These are phyloP conservation scores for Debaryomyces singareniensis DNA, from an alignment of 1,139 yeast species.

Conservation along the genomic window DNA sequence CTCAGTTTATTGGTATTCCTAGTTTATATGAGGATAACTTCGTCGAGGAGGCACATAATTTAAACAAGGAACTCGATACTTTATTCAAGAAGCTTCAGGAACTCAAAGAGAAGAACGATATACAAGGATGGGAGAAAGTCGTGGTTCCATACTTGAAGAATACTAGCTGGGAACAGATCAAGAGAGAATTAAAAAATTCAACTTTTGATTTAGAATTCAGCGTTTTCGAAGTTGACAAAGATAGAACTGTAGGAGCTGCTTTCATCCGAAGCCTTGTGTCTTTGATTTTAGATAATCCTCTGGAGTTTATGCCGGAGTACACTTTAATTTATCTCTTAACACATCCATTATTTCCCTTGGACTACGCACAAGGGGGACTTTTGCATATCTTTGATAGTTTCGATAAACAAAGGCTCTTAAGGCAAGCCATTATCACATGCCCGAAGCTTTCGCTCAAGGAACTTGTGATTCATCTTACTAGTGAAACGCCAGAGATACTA, in stretches of 20 bases:
- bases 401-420: slow-evolving; percentile 54
- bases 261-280: slow-evolving; percentile 47
- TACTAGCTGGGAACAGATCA: slow-evolving; percentile 19
- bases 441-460: slow-evolving; percentile 63
- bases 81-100: slow-evolving; percentile 17
- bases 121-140: slow-evolving; percentile 25
- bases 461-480: slow-evolving; percentile 49
- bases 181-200: slow-evolving; percentile 11
- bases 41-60: slow-evolving; percentile 13
- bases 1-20: slow-evolving; percentile 22
- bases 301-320: slow-evolving; percentile 45
- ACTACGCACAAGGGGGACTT: slow-evolving; percentile 48
- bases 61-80: slow-evolving; percentile 16
- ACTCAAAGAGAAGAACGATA: slow-evolving; percentile 12
- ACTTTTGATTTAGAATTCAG: slow-evolving; percentile 18
- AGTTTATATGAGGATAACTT: slow-evolving; percentile 20
- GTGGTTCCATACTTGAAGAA: slow-evolving; percentile 30
- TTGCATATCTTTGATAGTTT: slow-evolving; percentile 36
- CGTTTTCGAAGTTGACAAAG: slow-evolving; percentile 58
- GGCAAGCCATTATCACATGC: slow-evolving; percentile 78
- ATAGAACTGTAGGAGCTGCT: slow-evolving; percentile 57
- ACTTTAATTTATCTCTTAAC: slow-evolving; percentile 71
- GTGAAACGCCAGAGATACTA: slow-evolving; percentile 51
- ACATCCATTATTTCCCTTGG: slow-evolving; percentile 76
- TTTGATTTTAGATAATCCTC: slow-evolving; percentile 26